Conservation (phyloP, 805 yeast species). For the Candida xiaguanensis region DNA sequence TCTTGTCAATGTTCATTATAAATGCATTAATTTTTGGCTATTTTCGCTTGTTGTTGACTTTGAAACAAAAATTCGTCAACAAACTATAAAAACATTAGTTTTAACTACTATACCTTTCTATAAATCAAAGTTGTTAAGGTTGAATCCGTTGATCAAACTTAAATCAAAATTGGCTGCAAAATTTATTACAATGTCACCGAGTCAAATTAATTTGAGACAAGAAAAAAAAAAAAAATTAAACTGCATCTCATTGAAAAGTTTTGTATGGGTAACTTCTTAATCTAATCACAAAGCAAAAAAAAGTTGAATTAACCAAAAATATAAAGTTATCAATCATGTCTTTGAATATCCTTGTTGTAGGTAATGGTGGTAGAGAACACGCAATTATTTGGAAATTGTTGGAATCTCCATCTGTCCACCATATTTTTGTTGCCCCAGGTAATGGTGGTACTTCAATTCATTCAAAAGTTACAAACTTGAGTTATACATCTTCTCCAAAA, state of each 20-base stretch:
- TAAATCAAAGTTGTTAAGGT: too few relatives aligned
- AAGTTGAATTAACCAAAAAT: neutral
- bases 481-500: constrained; percentile 59
- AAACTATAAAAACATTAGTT: too few relatives aligned
- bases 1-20: too few relatives aligned
- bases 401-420: constrained; percentile 68
- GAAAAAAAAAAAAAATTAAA: neutral
- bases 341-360: constrained; percentile 74
- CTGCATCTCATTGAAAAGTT: constrained; percentile 1
- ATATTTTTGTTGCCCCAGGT: constrained; percentile 92
- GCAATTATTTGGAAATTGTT: constrained; percentile 90
- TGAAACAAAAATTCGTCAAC: too few relatives aligned
- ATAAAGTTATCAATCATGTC: constrained; percentile 10
- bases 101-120: too few relatives aligned
- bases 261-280: neutral
- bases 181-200: neutral
- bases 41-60: too few relatives aligned
- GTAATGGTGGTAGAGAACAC: constrained; percentile 99
- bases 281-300: constrained; percentile 1
- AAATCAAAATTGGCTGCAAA: neutral
- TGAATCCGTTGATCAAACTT: too few relatives aligned
- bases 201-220: neutral
- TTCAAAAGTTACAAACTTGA: constrained; percentile 62
- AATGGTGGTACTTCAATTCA: constrained; percentile 82
- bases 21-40: too few relatives aligned